Percentiles rank a stretch among this genome's conserved stretches.
Evolutionary conservation across 257 asterid genomes (phyloP).

Genomic region (Catharanthus roseus): DNA sequence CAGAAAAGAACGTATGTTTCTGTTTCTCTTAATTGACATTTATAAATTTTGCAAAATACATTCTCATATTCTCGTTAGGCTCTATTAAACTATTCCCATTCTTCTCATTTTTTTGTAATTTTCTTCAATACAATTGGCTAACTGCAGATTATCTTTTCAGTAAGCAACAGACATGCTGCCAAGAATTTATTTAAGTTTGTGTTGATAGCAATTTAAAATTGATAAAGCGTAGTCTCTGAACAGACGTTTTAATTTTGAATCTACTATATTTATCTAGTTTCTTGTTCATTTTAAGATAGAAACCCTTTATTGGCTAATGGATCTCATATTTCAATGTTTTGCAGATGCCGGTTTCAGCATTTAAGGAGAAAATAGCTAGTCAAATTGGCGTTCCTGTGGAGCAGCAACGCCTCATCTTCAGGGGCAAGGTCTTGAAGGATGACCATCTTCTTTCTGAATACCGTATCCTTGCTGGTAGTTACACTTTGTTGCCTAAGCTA

Average conservation of each 20-base stretch:
- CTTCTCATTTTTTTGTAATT: neutral
- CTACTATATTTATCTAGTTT: neutral
- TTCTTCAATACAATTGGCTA: neutral
- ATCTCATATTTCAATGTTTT: slow-evolving; percentile 14
- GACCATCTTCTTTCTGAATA: slow-evolving; percentile 66
- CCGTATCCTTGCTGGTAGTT: slow-evolving; percentile 45
- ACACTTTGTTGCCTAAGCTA: neutral
- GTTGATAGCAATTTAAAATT: neutral
- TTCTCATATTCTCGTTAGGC: neutral
- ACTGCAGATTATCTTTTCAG: neutral
- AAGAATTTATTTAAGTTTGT: neutral
- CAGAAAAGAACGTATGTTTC: slow-evolving; percentile 55
- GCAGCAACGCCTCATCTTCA: slow-evolving; percentile 78
- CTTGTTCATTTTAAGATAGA: neutral
- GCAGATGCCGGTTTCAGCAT: slow-evolving; percentile 61
- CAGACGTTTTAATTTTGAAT: neutral
- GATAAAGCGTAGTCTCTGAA: neutral
- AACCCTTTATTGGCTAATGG: neutral
- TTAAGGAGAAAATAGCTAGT: slow-evolving; percentile 73
- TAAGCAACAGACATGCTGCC: neutral
- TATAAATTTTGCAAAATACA: neutral
- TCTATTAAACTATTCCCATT: neutral
- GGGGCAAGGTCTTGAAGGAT: slow-evolving; percentile 86
- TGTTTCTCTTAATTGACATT: neutral
- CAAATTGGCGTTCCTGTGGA: slow-evolving; percentile 70